A percentile compares a stretch with the other conserved stretches of the same genome.
Conservation (phyloP, 73 alveolate genomes). For the Paramecium caudatum region DNA sequence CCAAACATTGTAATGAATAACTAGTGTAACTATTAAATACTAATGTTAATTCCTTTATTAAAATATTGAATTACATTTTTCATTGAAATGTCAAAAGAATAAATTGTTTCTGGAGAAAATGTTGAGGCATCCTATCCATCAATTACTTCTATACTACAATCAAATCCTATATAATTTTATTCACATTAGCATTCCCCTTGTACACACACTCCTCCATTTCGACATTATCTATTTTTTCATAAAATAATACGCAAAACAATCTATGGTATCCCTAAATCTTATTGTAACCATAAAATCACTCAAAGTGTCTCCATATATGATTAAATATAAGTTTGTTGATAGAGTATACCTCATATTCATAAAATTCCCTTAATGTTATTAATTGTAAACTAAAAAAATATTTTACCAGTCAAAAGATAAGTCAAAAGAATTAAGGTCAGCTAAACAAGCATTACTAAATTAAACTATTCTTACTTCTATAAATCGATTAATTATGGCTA, state of each 20-base stretch:
- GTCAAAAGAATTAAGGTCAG: conserved; percentile 12
- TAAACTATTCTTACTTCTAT: background rate
- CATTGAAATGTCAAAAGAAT: no score
- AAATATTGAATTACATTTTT: no score
- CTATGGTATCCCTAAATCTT: no score
- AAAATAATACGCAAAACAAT: no score
- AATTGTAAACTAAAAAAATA: background rate
- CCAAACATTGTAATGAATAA: background rate
- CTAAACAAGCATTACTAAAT: background rate
- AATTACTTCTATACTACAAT: background rate
- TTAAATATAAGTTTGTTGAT: no score
- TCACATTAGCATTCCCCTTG: background rate
- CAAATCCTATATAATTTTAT: background rate
- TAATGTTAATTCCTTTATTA: background rate
- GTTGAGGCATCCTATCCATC: no score
- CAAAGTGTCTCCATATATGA: no score
- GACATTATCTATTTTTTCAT: background rate
- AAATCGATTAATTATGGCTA: no score
- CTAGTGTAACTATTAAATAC: background rate
- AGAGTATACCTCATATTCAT: conserved; percentile 20
- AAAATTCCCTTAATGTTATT: background rate
- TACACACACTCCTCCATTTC: background rate
- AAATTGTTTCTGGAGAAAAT: no score
- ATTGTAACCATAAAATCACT: no score
- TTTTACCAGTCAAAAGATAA: background rate